Evolutionary conservation across 1,139 yeast species (phyloP), one percentile per base, ranked within the genome.

Genomic region (Pichia sp.): DNA sequence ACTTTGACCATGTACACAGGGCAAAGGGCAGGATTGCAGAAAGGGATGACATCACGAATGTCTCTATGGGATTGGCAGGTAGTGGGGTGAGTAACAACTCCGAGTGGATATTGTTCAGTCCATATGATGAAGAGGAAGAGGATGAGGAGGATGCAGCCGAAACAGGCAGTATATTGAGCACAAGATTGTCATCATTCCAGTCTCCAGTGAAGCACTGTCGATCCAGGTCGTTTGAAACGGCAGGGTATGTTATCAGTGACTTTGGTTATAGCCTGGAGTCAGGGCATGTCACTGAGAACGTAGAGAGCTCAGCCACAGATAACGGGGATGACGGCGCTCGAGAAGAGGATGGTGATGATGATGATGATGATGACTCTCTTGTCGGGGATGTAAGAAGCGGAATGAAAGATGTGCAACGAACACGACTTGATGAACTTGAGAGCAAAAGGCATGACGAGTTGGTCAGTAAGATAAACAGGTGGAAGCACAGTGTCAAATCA

Each of bases 81-180:
- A 50, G 44, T 39, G 42, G 26, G 4, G 36, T 45, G 9, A 46
- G 46, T 13, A 36, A 23, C 22, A 41, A 41, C 5, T 48, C 55
- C 1, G 55, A 52, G 30, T 52, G 55, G 55, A 10, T 52, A 12
- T 28, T 52, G 5, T 52, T 52, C 37, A 43, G 41, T 34, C 48
- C 41, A 1, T 25, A 37, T 28, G 46, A 34, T 18, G 47, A 48
- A 7, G 19, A 19, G 23, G 46, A 26, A 5, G 41, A 44, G 8
- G 46, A 26, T 2, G 41, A 44, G 3, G 12, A 18, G 9, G 18
- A 2, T 21, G n/a, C 2, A 8, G 23, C 8, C 16, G 41, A 31
- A 16, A 45, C 26, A 30, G 26, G 19, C 1, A 46, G 52, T 25
- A 44, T 52, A 7, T 45, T 53, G 18, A 53, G 56, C 22, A 51